Evolutionary conservation across 495 filamentous ascomycete genomes (phyloP), one percentile per base, ranked within the genome.

Genomic region (Oidiodendron maius): DNA sequence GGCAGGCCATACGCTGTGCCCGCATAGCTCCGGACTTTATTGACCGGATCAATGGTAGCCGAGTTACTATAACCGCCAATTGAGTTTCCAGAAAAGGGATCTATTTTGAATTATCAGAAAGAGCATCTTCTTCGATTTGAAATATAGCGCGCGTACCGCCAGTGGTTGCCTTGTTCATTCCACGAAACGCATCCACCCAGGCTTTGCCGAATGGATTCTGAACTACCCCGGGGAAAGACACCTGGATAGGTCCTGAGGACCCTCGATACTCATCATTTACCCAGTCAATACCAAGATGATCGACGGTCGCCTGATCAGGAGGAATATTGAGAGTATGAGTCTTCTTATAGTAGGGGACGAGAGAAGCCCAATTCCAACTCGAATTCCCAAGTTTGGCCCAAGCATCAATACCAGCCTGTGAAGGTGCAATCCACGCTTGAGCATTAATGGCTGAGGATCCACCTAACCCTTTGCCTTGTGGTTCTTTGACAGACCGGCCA

Each of bases 401-500:
- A 15, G 54, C 53, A 39, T 71, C 64, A 12, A 55, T 30, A 25
- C 41, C 40, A 21, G 16, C 17, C n/a, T 44, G 38, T 2, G 37
- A 44, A 0, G 71, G 60, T 39, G 72, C 67, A 3, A 73, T 66
- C 56, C 67, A 66, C 53, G 72, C 69, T 37, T 67, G 63, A 23
- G 69, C 71, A 46, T 83, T 84, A 50, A 83, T 66, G 1, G 65
- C 71, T 15, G 70, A 75, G 11, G 73, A 74, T 6, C 79, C 80
- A 4, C 78, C 80, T 41, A 24, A 54, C 23, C 32, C 53, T 49
- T n/a, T 52, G 5, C 43, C 26, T 8, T 22, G 45, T 39, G 38
- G 53, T 42, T 56, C 51, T 50, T 48, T 53, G 18, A 41, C 34
- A n/a, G n/a, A n/a, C n/a, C n/a, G n/a, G n/a, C n/a, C n/a, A n/a